Percentiles rank a stretch among this genome's conserved stretches.
Evolutionary conservation across 495 filamentous ascomycete genomes (phyloP).

Genomic region (Aspergillus nanangensis): DNA sequence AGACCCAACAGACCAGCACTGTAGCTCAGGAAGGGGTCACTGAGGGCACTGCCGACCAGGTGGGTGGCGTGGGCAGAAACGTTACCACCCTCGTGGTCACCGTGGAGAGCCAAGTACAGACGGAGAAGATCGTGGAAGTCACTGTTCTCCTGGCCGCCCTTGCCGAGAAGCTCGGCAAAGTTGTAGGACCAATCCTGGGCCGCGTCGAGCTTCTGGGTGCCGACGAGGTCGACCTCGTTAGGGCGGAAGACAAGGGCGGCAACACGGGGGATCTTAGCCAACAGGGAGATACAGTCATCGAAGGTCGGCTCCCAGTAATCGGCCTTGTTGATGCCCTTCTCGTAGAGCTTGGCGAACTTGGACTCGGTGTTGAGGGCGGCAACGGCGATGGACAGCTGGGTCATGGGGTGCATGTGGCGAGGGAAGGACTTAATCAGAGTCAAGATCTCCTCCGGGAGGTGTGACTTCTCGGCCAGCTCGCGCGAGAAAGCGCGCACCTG

Average conservation of each 20-base stretch:
- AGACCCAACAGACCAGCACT: conserved; percentile 93
- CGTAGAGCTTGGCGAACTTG: conserved; percentile 89
- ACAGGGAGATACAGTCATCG: conserved; percentile 88
- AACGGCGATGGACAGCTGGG: conserved; percentile 91
- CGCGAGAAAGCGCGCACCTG: conserved; percentile 80
- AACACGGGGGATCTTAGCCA: conserved; percentile 94
- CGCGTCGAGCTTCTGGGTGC: conserved; percentile 34
- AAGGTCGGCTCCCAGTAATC: conserved; percentile 99
- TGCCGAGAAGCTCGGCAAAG: conserved; percentile 94
- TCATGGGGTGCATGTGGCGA: conserved; percentile 90
- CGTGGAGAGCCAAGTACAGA: conserved; percentile 92
- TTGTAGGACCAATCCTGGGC: conserved; percentile 97
- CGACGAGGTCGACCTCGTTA: conserved; percentile 63
- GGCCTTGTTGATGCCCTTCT: conserved; percentile 81
- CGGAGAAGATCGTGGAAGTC: conserved; percentile 94
- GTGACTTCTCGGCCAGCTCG: conserved; percentile 81
- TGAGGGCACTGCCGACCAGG: conserved; percentile 91
- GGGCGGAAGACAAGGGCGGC: conserved; percentile 97
- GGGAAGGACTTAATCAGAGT: conserved; percentile 91
- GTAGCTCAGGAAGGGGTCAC: conserved; percentile 93
- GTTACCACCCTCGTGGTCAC: conserved; percentile 97
- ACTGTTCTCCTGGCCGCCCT: conserved; percentile 75
- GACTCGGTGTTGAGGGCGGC: conserved; percentile 90
- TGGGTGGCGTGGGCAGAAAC: conserved; percentile 97
- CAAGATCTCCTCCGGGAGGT: conserved; percentile 77